Evolutionary conservation across 495 filamentous ascomycete species (phyloP).

Genomic region (Xylaria sp.): DNA sequence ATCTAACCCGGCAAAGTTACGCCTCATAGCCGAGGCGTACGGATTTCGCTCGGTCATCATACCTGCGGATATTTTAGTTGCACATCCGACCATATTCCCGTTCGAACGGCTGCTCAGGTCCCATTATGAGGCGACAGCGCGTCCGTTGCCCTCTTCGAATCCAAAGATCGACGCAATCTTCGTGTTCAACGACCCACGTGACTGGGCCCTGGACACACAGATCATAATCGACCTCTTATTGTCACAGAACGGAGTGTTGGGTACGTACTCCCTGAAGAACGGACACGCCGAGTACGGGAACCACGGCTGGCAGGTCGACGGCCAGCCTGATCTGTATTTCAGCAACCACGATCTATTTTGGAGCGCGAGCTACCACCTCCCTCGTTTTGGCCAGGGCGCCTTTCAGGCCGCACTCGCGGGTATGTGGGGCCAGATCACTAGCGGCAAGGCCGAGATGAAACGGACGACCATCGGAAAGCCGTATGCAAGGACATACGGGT

Average conservation of each 20-base stretch:
- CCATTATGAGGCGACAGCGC: slow-evolving; percentile 67
- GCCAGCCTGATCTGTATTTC: slow-evolving; percentile 84
- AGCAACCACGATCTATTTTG: slow-evolving; percentile 90
- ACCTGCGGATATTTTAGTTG: slow-evolving; percentile 80
- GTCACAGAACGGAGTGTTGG: slow-evolving; percentile 74
- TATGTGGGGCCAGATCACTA: slow-evolving; percentile 75
- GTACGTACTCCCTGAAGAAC: slow-evolving; percentile 68
- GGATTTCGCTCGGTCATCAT: slow-evolving; percentile 87
- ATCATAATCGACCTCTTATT: slow-evolving; percentile 82
- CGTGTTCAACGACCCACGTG: slow-evolving; percentile 89
- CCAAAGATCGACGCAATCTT: slow-evolving; percentile 85
- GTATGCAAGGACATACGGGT: slow-evolving; percentile 74
- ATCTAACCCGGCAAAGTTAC: slow-evolving; percentile 77
- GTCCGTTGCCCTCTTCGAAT: slow-evolving; percentile 62
- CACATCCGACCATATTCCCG: slow-evolving; percentile 79
- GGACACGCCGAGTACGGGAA: slow-evolving; percentile 65
- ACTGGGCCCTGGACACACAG: slow-evolving; percentile 90
- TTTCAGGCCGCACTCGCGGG: slow-evolving; percentile 85
- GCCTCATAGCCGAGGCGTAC: slow-evolving; percentile 78
- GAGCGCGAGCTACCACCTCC: slow-evolving; percentile 82
- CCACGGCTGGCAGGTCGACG: slow-evolving; percentile 75
- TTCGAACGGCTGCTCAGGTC: slow-evolving; percentile 68
- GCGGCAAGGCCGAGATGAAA: slow-evolving; percentile 64
- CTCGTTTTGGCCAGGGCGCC: slow-evolving; percentile 90
- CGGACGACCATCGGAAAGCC: slow-evolving; percentile 87